Percentiles rank a stretch among this genome's conserved stretches.
phyloP scores from a whole-genome alignment of 495 filamentous ascomycete genomes.

The Diplogelasinospora grovesii region DNA sequence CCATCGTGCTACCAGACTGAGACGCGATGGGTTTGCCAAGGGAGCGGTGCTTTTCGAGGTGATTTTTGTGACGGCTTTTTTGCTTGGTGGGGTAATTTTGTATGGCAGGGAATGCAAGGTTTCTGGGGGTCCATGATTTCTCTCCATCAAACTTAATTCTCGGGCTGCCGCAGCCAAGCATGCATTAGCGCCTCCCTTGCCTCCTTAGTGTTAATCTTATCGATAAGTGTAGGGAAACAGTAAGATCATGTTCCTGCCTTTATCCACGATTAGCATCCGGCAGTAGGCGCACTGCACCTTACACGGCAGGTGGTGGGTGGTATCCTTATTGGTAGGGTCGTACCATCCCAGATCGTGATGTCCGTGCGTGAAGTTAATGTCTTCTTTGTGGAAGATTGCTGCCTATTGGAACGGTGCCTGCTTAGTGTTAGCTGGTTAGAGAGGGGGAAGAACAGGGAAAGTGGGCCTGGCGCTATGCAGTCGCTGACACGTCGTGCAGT shows the following conservation, averaged over 20 bases:
- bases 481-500: constrained; percentile 76
- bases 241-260: constrained; percentile 78
- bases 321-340: constrained; percentile 55
- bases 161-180: too few relatives aligned
- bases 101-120: too few relatives aligned
- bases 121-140: too few relatives aligned
- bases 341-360: constrained; percentile 71
- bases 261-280: constrained; percentile 80
- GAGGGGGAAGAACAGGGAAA: not conserved
- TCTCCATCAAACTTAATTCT: too few relatives aligned
- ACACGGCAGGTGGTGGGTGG: constrained; percentile 68
- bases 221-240: constrained; percentile 71
- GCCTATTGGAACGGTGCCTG: constrained; percentile 84
- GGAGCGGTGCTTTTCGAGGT: too few relatives aligned
- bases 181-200: constrained; percentile 60
- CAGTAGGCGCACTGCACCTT: constrained; percentile 80
- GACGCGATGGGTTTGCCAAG: too few relatives aligned
- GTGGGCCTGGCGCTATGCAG: constrained; percentile 58
- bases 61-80: too few relatives aligned
- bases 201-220: constrained; percentile 49
- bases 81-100: too few relatives aligned
- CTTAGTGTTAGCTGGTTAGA: constrained; percentile 12
- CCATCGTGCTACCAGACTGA: too few relatives aligned
- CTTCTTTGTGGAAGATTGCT: constrained; percentile 77
- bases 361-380: constrained; percentile 69